A percentile compares a stretch with the other conserved stretches of the same genome.
Conservation (phyloP, 148 eudicot genomes). For the Vaccinium vitisidaea region DNA sequence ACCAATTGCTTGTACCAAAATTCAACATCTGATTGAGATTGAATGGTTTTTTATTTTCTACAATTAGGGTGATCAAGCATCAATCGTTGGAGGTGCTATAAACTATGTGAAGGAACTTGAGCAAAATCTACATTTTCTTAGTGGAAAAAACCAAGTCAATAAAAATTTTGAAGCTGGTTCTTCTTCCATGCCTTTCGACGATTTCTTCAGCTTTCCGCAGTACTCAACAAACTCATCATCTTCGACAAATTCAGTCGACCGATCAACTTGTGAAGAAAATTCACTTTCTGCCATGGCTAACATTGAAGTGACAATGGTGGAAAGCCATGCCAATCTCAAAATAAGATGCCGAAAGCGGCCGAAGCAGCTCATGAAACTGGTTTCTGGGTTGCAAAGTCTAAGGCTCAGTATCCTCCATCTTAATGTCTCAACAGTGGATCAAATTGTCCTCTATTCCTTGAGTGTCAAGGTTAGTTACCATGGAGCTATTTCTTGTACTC, state of each 20-base stretch:
- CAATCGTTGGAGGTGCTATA: slow-evolving; percentile 44
- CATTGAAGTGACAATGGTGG: slow-evolving; percentile 69
- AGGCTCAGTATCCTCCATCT: slow-evolving; percentile 60
- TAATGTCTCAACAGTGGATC: slow-evolving; percentile 52
- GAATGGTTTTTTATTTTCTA: background rate
- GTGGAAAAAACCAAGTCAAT: slow-evolving; percentile 16
- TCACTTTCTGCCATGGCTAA: slow-evolving; percentile 35
- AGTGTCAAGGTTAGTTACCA: slow-evolving; percentile 57
- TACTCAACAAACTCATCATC: slow-evolving; percentile 23
- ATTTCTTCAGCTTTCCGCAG: slow-evolving; percentile 61
- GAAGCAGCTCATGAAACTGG: slow-evolving; percentile 55
- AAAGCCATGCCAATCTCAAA: slow-evolving; percentile 67
- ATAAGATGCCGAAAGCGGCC: slow-evolving; percentile 43
- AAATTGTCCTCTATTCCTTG: slow-evolving; percentile 53
- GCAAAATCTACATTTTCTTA: slow-evolving; percentile 30
- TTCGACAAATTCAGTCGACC: background rate
- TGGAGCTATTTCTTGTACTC: too few species aligned
- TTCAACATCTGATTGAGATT: background rate
- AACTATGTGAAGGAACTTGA: slow-evolving; percentile 48
- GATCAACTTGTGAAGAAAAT: background rate
- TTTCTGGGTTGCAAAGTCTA: slow-evolving; percentile 47
- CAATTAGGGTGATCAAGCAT: slow-evolving; percentile 47
- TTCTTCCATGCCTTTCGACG: slow-evolving; percentile 35
- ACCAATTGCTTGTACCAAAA: background rate
- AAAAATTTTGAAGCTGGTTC: background rate